Percentiles rank a stretch among this genome's conserved stretches.
phyloP scores from a whole-genome alignment of 2,329 filamentous ascomycete genomes.

The Monilinia fructigena region DNA sequence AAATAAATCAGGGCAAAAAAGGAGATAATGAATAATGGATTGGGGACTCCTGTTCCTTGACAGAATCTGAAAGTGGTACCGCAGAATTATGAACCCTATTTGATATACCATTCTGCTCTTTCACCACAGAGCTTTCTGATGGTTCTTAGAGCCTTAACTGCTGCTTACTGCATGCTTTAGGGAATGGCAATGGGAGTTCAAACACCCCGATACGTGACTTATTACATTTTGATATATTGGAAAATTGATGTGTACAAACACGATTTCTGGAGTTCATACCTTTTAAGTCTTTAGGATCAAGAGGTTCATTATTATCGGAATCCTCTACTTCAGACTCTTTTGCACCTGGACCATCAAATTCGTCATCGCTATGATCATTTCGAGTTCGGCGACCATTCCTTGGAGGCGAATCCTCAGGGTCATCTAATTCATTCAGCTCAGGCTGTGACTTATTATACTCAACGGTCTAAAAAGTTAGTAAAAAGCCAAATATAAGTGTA shows the following conservation, averaged over 20 bases:
- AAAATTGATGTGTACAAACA: conserved; percentile 2
- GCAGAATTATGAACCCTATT: background rate
- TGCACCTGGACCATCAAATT: conserved; percentile 37
- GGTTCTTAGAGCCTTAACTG: background rate
- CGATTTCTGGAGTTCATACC: conserved; percentile 20
- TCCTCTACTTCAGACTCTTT: conserved; percentile 36
- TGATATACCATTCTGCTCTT: background rate
- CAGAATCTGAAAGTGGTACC: background rate
- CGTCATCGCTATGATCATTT: conserved; percentile 35
- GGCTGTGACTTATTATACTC: conserved; percentile 30
- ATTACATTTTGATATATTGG: conserved; percentile 1
- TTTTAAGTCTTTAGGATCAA: conserved; percentile 19
- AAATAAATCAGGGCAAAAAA: background rate
- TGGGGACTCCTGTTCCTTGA: conserved; percentile 13
- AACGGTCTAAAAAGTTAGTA: conserved; percentile 24
- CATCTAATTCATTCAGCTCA: conserved; percentile 27
- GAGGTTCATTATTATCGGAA: background rate
- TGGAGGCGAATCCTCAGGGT: conserved; percentile 26
- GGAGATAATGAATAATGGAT: background rate
- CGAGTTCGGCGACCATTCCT: conserved; percentile 22
- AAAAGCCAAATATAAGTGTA: background rate
- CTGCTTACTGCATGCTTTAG: background rate
- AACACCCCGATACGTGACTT: background rate
- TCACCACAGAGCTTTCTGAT: conserved; percentile 11
- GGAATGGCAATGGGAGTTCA: background rate